phyloP scores from a whole-genome alignment of 768 basidiomycete species.

The Pleurotus sapidus region DNA sequence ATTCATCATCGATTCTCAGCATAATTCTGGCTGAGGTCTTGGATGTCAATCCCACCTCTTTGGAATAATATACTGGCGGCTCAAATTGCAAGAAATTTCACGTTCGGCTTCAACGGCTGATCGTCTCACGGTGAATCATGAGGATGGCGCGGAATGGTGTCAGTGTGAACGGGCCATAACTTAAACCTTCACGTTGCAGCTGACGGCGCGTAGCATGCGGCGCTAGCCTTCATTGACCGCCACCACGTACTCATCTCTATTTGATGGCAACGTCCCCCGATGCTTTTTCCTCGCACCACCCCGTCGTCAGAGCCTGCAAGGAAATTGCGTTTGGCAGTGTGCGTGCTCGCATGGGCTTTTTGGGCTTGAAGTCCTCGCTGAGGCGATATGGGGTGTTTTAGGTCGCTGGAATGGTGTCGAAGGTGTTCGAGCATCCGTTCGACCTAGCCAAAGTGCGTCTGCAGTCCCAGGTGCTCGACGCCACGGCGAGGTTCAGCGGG shows the following conservation, averaged over 20 bases:
- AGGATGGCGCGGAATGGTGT: no score
- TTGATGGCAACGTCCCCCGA: constrained; percentile 6
- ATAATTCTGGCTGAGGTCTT: neutral
- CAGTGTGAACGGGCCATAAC: no score
- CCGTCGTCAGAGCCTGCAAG: constrained; percentile 31
- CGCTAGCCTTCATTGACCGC: no score
- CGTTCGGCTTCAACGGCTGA: no score
- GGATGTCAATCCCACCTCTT: neutral
- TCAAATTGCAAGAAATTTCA: no score
- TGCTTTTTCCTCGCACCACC: constrained; percentile 15
- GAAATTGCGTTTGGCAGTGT: constrained; percentile 51
- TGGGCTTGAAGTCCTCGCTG: neutral
- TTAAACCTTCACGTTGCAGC: no score
- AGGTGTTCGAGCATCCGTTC: constrained; percentile 90
- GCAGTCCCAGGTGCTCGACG: constrained; percentile 86
- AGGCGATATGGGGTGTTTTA: constrained; percentile 20
- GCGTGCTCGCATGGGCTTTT: constrained; percentile 15
- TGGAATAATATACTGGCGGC: neutral
- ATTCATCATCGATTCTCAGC: neutral
- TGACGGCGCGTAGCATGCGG: no score
- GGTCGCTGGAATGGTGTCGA: constrained; percentile 82
- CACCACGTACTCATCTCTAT: no score
- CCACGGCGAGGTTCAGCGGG: constrained; percentile 65
- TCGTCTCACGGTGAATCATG: no score
- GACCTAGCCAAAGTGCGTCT: constrained; percentile 94